Evolutionary conservation across 2,329 filamentous ascomycete genomes (phyloP).

Genomic region (Fusarium torreyae): DNA sequence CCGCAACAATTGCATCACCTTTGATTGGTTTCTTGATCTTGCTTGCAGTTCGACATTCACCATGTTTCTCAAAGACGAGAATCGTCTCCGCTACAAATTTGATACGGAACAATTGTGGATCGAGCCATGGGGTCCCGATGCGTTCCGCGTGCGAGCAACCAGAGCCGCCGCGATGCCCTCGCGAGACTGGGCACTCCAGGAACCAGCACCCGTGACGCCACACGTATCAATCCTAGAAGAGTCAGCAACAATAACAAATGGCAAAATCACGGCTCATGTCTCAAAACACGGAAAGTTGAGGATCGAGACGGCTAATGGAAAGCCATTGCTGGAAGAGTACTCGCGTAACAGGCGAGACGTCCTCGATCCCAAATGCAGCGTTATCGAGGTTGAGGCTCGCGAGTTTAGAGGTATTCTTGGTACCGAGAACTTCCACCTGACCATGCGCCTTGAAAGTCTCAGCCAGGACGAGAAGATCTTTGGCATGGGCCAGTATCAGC

Average conservation of each 20-base stretch:
- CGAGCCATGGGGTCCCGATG: too few species aligned
- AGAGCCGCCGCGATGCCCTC: too few species aligned
- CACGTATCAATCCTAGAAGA: too few species aligned
- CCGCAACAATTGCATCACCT: too few species aligned
- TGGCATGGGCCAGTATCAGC: slow-evolving; percentile 79
- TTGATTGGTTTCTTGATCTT: too few species aligned
- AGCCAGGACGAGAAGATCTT: slow-evolving; percentile 72
- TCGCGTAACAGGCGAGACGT: slow-evolving; percentile 53
- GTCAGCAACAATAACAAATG: slow-evolving; percentile 34
- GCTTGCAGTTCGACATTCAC: too few species aligned
- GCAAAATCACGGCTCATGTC: slow-evolving; percentile 52
- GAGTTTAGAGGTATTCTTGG: slow-evolving; percentile 70
- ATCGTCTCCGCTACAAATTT: too few species aligned
- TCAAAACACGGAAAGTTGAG: slow-evolving; percentile 51
- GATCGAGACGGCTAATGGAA: slow-evolving; percentile 49
- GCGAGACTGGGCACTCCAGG: too few species aligned
- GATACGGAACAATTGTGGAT: too few species aligned
- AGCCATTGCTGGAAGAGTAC: slow-evolving; percentile 53
- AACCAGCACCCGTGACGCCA: too few species aligned
- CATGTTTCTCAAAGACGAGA: too few species aligned
- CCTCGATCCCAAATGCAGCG: slow-evolving; percentile 72
- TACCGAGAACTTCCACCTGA: slow-evolving; percentile 67
- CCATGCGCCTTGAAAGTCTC: slow-evolving; percentile 70
- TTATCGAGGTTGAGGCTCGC: slow-evolving; percentile 69
- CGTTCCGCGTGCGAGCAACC: too few species aligned